phyloP scores from a whole-genome alignment of 768 basidiomycete species.

The Exidia glandulosa region DNA sequence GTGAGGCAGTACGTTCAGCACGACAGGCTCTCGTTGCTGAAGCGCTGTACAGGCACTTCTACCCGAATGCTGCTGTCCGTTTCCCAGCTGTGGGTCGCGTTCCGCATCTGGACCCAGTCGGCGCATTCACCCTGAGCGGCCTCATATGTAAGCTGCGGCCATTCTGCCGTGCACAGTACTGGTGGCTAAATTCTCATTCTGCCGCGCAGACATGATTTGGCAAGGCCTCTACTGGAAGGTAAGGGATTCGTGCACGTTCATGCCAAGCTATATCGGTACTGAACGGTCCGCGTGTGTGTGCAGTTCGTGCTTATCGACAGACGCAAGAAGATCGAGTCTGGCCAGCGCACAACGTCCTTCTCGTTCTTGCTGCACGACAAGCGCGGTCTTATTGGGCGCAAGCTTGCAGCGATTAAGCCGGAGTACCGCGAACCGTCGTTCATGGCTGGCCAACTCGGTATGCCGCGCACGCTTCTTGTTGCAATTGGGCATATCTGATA shows the following conservation, averaged over 20 bases:
- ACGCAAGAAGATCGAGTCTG: slow-evolving; percentile 81
- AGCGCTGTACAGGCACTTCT: slow-evolving; percentile 58
- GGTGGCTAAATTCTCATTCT: slow-evolving; percentile 9
- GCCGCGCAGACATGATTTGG: slow-evolving; percentile 73
- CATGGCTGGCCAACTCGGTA: slow-evolving; percentile 76
- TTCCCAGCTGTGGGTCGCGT: slow-evolving; percentile 77
- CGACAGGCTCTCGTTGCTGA: background rate
- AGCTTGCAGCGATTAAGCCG: slow-evolving; percentile 47
- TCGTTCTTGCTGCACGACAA: slow-evolving; percentile 83
- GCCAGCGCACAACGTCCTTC: slow-evolving; percentile 84
- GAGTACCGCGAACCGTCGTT: slow-evolving; percentile 60
- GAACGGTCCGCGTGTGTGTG: slow-evolving; percentile 2
- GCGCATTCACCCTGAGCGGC: slow-evolving; percentile 67
- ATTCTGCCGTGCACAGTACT: background rate
- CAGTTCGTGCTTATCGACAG: slow-evolving; percentile 83
- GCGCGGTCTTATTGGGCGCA: slow-evolving; percentile 67
- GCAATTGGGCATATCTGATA: background rate
- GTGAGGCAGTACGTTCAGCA: slow-evolving; percentile 27
- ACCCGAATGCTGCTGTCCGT: slow-evolving; percentile 62
- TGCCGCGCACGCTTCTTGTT: slow-evolving; percentile 11
- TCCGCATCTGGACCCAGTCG: slow-evolving; percentile 56
- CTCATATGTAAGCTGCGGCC: slow-evolving; percentile 60
- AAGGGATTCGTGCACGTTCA: slow-evolving; percentile 7
- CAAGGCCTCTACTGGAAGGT: slow-evolving; percentile 92
- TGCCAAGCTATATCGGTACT: background rate